Evolutionary conservation across 805 yeast species (phyloP), one percentile per base, ranked within the genome.

Genomic region (Yarrowia keelungensis): DNA sequence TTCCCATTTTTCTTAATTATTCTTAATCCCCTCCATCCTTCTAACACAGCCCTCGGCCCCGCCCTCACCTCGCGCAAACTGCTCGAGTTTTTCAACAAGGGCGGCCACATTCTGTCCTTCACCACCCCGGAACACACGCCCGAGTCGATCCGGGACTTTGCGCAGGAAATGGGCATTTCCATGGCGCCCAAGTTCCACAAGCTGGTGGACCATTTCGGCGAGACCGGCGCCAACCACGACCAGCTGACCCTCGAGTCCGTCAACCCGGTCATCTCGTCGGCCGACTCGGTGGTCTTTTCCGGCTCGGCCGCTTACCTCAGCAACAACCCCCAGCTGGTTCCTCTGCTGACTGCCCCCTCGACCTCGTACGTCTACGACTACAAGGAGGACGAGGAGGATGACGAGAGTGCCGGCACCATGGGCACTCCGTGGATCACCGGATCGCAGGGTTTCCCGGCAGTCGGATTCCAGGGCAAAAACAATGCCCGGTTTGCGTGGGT

Each of bases 401-500:
- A 81, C 38, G 62, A 72, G 19, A 32, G 16, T 12, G 70, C 69
- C 19, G 56, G 54, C 19, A 47, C 67, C 8, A 14, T 15, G 67
- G 67, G 67, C 56, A 76, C 71, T 49, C 82, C 87, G 3, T 93
- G 97, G 97, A 86, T 90, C 14, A 81, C 87, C 43, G 97, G 97
- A 39, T 81, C 87, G 51, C 96, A 93, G 79, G 92, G 91, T 5
- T 88, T 81, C 76, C 76, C 90, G 66, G 86, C 87, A 26, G 96
- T 86, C 10, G 95, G 87, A 1, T 85, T 91, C 74, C 99, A 95
- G 81, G 89, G 89, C 59, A 82, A 87, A 69, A 86, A 86, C 75
- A 91, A 90, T 75, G 90, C 97, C 1, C 87, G 99, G 73, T 82
- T 87, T 54, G 75, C 84, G 12, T 92, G 98, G 97, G 74, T 89